Base-by-base conservation (phyloP, 768 basidiomycete genomes). In the Rhodotorula kratochvilovae region DNA sequence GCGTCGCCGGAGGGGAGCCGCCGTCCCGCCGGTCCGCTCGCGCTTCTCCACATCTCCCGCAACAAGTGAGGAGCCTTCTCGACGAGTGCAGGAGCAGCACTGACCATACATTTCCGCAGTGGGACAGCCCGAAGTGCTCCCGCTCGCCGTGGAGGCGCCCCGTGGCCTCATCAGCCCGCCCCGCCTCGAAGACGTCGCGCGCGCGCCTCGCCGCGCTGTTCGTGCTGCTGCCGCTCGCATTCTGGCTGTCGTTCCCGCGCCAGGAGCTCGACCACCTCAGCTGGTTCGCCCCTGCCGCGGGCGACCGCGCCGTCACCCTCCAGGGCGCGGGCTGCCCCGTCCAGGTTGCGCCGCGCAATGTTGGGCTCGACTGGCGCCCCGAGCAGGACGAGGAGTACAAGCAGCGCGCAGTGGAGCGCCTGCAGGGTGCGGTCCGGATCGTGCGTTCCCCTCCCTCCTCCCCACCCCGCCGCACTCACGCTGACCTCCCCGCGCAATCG, bases 351-450 rank as follows among this genome's bases (percentile, higher is more conserved):
- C 36, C 66, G 25, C 15, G 54, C 12, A 55, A 57, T n/a, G 61
- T 67, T 21, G 70, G 70, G 2, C 16, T 11, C 11, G 46, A 57
- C 36, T 71, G 70, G 70, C 25, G 46, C 6, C 70, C 70, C 4
- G 50, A 63, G 35, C 42, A 63, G 11, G 66, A 71, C 23, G 42
- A 33, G 0, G 56, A 48, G 16, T 71, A 71, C 42, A 55, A 58
- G 8, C 45, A 59, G 42, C 27, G 33, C 42, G 70, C 70, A 6
- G 27, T 46, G 15, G 70, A 67, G 56, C 55, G 70, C 3, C 54
- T 71, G 35, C 65, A 67, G 33, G 66, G 70, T 1, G 61, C 70
- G 2, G 50, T 71, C 19, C 16, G 51, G 16, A 59, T 71, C 16
- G 70, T 71, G 15, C 43, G 70, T 61, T 42, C 16, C 23, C 36